phyloP scores from a whole-genome alignment of 202 grass and related monocot species.

The Dendrocalamus latiflorus region DNA sequence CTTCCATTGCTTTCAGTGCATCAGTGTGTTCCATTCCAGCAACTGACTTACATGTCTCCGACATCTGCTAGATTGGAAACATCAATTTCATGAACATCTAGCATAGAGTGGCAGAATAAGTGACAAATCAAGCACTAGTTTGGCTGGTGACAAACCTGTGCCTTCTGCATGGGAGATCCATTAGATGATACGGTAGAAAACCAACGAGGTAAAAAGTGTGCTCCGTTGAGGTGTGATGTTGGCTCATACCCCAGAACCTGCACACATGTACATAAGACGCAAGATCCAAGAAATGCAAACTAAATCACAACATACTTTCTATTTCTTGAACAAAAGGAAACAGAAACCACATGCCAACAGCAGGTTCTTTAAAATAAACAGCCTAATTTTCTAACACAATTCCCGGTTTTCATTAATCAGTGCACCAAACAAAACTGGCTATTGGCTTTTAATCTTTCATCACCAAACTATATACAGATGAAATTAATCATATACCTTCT shows the following conservation, averaged over 20 bases:
- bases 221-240: constrained; percentile 15
- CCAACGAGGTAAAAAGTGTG: constrained; percentile 29
- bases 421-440: background rate
- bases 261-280: background rate
- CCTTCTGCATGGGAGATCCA: constrained; percentile 31
- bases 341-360: background rate
- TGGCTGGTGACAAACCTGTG: constrained; percentile 29
- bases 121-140: constrained; percentile 13
- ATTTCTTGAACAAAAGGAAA: background rate
- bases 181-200: constrained; percentile 40
- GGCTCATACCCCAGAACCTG: constrained; percentile 37
- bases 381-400: background rate
- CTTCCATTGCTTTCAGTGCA: constrained; percentile 23
- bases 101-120: constrained; percentile 11
- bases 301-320: background rate
- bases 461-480: background rate
- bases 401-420: background rate
- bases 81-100: constrained; percentile 12
- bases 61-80: constrained; percentile 33
- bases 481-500: background rate
- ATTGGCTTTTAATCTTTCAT: background rate
- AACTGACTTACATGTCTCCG: constrained; percentile 18
- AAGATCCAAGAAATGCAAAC: background rate
- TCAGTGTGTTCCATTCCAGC: constrained; percentile 17
- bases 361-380: background rate